phyloP scores from a whole-genome alignment of 805 yeast genomes.

The Kodamaea jinghongensis region DNA sequence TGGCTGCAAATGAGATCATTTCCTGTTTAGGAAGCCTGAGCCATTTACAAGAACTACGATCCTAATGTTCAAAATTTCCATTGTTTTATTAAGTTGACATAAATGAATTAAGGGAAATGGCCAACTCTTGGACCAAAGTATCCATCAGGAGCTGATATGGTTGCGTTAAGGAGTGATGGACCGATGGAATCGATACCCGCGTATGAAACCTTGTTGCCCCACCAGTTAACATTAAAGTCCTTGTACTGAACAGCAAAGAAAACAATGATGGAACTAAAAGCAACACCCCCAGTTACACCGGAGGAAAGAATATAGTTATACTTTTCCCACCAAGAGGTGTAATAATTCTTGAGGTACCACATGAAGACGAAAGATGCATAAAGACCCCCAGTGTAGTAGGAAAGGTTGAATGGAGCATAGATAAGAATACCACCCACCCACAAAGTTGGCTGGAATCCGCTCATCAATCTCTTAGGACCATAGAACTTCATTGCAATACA shows the following conservation, averaged over 20 bases:
- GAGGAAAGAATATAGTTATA: slow-evolving; percentile 33
- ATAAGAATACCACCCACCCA: slow-evolving; percentile 31
- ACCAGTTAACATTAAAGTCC: slow-evolving; percentile 27
- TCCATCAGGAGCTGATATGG: slow-evolving; percentile 28
- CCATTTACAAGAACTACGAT: no score
- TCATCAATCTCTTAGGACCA: slow-evolving; percentile 18
- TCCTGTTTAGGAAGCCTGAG: no score
- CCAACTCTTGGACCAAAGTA: slow-evolving; percentile 37
- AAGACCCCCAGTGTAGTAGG: slow-evolving; percentile 30
- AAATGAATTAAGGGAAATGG: slow-evolving; percentile 18
- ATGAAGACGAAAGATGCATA: slow-evolving; percentile 26
- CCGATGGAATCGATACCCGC: slow-evolving; percentile 42
- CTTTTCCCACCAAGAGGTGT: slow-evolving; percentile 34
- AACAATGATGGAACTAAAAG: slow-evolving; percentile 32
- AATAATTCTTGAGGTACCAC: slow-evolving; percentile 27
- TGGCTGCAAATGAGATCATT: no score
- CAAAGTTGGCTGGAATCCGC: slow-evolving; percentile 33
- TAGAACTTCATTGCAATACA: slow-evolving; percentile 16
- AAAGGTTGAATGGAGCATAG: slow-evolving; percentile 34
- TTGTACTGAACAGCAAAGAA: slow-evolving; percentile 38
- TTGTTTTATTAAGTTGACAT: no score
- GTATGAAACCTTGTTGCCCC: slow-evolving; percentile 29
- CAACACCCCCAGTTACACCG: slow-evolving; percentile 34
- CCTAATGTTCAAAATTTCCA: no score
- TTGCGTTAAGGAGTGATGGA: slow-evolving; percentile 20